phyloP scores from a whole-genome alignment of 805 yeast genomes.

The Yamadazyma laniorum region DNA sequence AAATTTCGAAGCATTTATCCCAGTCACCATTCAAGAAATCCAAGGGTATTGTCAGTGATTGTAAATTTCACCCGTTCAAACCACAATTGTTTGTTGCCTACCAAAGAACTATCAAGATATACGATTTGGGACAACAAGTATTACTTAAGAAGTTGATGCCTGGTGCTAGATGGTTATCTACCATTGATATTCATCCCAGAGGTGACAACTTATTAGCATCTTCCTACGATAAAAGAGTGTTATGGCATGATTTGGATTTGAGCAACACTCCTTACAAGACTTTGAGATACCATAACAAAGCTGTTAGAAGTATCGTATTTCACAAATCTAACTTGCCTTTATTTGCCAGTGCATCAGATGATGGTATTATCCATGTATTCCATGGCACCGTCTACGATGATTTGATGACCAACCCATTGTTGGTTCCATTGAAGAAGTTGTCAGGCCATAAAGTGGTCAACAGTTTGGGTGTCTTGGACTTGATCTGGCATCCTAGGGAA shows the following conservation, averaged over 20 bases:
- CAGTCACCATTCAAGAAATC: constrained; percentile 94
- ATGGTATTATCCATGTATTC: constrained; percentile 89
- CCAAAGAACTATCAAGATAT: constrained; percentile 87
- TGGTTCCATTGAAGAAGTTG: constrained; percentile 93
- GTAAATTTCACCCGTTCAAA: constrained; percentile 93
- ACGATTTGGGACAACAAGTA: constrained; percentile 84
- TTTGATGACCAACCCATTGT: constrained; percentile 88
- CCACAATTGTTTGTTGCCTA: constrained; percentile 93
- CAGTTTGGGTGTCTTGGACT: constrained; percentile 82
- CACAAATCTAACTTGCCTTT: constrained; percentile 84
- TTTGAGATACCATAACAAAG: constrained; percentile 89
- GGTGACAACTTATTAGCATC: constrained; percentile 94
- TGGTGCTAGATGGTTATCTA: constrained; percentile 92
- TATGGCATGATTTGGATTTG: constrained; percentile 96
- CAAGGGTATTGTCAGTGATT: constrained; percentile 93
- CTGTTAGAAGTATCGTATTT: constrained; percentile 84
- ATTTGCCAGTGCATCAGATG: constrained; percentile 94
- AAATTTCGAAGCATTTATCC: constrained; percentile 87
- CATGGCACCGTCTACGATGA: constrained; percentile 97
- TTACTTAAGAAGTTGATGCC: constrained; percentile 84
- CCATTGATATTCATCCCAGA: constrained; percentile 90
- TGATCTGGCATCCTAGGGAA: constrained; percentile 95
- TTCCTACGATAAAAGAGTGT: constrained; percentile 89
- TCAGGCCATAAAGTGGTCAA: constrained; percentile 81
- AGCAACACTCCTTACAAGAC: constrained; percentile 91